Conservation (phyloP, 305 asterid species). For the Fraxinus nigra region DNA sequence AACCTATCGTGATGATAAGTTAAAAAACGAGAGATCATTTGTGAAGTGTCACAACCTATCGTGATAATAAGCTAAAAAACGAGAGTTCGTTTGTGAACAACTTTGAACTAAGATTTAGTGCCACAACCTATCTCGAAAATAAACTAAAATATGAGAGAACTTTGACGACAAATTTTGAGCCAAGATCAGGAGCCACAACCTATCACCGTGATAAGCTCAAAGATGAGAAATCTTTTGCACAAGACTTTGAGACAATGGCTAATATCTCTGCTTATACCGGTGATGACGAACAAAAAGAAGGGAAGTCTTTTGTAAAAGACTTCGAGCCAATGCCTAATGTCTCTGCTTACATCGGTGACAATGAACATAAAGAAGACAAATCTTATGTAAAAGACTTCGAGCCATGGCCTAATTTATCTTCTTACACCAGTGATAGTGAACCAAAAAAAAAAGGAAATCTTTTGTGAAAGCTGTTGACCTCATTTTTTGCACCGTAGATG, state of each 20-base stretch:
- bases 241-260: conserved; percentile 22
- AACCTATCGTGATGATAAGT: neutral
- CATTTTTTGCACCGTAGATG: no score
- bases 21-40: neutral
- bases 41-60: neutral
- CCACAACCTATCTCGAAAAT: conserved; percentile 4
- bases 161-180: neutral
- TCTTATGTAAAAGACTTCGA: conserved; percentile 1
- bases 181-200: neutral
- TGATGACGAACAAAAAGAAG: neutral
- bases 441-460: neutral
- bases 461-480: neutral
- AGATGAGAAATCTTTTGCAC: neutral
- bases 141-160: neutral
- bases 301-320: neutral
- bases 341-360: neutral
- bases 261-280: conserved; percentile 4
- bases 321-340: conserved; percentile 14
- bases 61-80: neutral
- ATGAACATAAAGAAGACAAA: neutral
- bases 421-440: conserved; percentile 2
- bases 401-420: conserved; percentile 17
- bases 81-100: neutral
- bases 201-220: no score
- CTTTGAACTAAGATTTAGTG: neutral